These are phyloP conservation scores for Penicillium maclennaniae DNA, from an alignment of 495 filamentous ascomycete genomes.

Conservation along the genomic window DNA sequence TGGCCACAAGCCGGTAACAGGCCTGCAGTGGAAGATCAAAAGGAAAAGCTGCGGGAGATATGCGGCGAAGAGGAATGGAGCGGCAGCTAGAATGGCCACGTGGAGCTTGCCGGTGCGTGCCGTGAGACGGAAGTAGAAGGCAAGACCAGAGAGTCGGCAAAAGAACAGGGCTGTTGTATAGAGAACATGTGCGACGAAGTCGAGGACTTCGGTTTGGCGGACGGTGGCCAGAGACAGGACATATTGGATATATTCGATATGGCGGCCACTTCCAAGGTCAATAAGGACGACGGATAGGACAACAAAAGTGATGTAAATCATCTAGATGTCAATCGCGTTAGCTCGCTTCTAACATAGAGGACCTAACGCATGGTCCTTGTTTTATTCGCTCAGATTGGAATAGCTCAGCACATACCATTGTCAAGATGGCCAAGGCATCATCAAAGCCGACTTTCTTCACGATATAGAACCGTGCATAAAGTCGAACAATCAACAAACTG, in stretches of 20 bases:
- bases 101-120: slow-evolving; percentile 29
- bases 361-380: background rate
- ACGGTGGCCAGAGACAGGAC: slow-evolving; percentile 35
- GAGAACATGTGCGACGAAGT: slow-evolving; percentile 44
- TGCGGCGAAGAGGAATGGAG: slow-evolving; percentile 31
- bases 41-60: slow-evolving; percentile 43
- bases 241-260: slow-evolving; percentile 46
- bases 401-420: slow-evolving; percentile 28
- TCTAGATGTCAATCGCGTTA: slow-evolving; percentile 2
- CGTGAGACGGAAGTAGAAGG: slow-evolving; percentile 45
- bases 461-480: slow-evolving; percentile 33
- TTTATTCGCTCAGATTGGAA: background rate
- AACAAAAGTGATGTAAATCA: slow-evolving; percentile 35
- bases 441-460: slow-evolving; percentile 34
- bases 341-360: background rate
- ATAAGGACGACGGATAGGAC: slow-evolving; percentile 39
- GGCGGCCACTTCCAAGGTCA: slow-evolving; percentile 42
- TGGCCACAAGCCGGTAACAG: slow-evolving; percentile 47
- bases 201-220: slow-evolving; percentile 36
- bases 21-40: slow-evolving; percentile 42
- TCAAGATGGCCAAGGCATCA: slow-evolving; percentile 33
- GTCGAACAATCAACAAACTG: slow-evolving; percentile 26
- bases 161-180: slow-evolving; percentile 45
- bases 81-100: slow-evolving; percentile 31
- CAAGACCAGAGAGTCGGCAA: slow-evolving; percentile 46